These are phyloP conservation scores for Uronychia setigera DNA, from an alignment of 73 alveolate genomes.

Conservation along the genomic window DNA sequence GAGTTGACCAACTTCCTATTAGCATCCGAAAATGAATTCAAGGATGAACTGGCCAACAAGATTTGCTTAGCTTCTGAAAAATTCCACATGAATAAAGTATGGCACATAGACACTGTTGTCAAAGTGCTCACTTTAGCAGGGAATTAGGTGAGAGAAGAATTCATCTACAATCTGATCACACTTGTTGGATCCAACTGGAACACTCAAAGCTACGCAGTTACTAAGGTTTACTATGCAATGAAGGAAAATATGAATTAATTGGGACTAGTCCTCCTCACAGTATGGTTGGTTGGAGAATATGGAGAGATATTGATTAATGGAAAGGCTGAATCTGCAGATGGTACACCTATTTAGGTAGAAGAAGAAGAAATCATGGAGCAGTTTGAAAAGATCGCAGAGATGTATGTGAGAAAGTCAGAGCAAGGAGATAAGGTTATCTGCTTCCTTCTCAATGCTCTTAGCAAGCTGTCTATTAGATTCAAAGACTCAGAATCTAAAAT, in stretches of 20 bases:
- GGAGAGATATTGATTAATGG: slow-evolving; percentile 73
- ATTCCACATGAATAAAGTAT: slow-evolving; percentile 87
- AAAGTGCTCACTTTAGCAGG: slow-evolving; percentile 91
- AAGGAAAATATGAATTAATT: slow-evolving; percentile 60
- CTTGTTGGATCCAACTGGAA: slow-evolving; percentile 79
- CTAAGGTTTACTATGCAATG: slow-evolving; percentile 55
- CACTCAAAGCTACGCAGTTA: slow-evolving; percentile 78
- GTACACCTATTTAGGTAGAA: slow-evolving; percentile 31
- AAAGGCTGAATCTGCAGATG: slow-evolving; percentile 52
- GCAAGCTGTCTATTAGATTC: slow-evolving; percentile 64
- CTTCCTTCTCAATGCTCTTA: slow-evolving; percentile 64
- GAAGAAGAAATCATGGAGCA: slow-evolving; percentile 59
- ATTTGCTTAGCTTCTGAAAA: slow-evolving; percentile 86
- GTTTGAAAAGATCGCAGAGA: slow-evolving; percentile 28
- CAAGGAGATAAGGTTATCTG: slow-evolving; percentile 50
- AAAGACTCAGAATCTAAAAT: slow-evolving; percentile 23
- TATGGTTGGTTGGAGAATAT: slow-evolving; percentile 82
- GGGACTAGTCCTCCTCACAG: slow-evolving; percentile 69
- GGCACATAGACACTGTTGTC: slow-evolving; percentile 90
- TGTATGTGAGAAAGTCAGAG: slow-evolving; percentile 44
- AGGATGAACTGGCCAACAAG: slow-evolving; percentile 86
- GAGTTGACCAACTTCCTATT: slow-evolving; percentile 91
- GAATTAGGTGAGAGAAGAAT: slow-evolving; percentile 82
- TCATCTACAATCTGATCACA: slow-evolving; percentile 66
- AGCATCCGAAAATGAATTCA: slow-evolving; percentile 94